Evolutionary conservation across 1,139 yeast species (phyloP).

Genomic region (Arxiozyma heterogenica): DNA sequence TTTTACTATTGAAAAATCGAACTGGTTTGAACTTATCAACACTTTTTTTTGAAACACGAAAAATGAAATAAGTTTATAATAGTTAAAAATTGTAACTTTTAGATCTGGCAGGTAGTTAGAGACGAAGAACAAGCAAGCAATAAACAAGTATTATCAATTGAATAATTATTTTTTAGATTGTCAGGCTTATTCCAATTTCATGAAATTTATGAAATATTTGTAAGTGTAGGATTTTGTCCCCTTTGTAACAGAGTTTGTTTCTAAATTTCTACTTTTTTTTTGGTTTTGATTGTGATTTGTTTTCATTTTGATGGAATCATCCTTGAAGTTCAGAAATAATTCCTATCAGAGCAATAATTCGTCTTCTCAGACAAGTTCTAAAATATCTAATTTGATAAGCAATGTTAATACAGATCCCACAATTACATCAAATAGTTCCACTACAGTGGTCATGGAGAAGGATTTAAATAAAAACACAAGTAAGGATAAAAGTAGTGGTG

Average conservation of each 20-base stretch:
- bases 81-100: neutral
- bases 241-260: neutral
- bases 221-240: neutral
- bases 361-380: neutral
- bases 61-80: neutral
- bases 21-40: no score
- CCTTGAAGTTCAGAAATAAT: neutral
- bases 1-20: neutral
- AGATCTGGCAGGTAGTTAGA: neutral
- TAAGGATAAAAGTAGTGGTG: no score
- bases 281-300: neutral
- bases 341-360: neutral
- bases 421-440: neutral
- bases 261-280: no score
- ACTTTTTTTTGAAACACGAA: neutral
- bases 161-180: no score
- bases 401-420: neutral
- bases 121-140: neutral
- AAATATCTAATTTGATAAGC: neutral
- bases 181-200: neutral
- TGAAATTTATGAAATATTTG: neutral
- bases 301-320: neutral
- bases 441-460: neutral
- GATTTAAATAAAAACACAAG: neutral
- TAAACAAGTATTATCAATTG: neutral